Evolutionary conservation across 176 grass and related monocot species (phyloP), one percentile per base, ranked within the genome.

Genomic region (Areca catechu): DNA sequence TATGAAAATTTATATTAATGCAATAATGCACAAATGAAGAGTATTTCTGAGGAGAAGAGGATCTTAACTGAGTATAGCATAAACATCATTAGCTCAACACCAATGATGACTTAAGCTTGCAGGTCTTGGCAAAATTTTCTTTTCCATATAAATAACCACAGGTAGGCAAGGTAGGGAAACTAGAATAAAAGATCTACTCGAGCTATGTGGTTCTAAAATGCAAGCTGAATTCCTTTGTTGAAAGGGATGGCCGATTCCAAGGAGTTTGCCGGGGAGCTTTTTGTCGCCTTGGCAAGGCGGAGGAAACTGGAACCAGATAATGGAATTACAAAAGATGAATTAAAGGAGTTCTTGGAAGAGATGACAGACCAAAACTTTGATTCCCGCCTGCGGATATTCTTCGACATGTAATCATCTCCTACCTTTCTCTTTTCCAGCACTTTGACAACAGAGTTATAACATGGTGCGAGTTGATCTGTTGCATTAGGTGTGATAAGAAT

Each of bases 341-440:
- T 98, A 43, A 77, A 88, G 71, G 84, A 98, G 64, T 98, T 92
- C 56, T 98, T 88, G 94, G 84, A 85, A 73, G 94, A 89, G 71
- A 98, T 98, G 94, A 92, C 88, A 3, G 67, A 92, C 55, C 84
- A 98, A 77, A 98, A 98, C 77, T 98, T 98, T 30, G 88, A 92
- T 71, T 98, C 93, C 1, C 78, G 79, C 15, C 76, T 98, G 28
- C 70, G 81, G 58, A 93, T 98, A 63, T 98, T 98, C 88, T 98
- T 98, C 75, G 94, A 98, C 78, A 98, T 98, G 94, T 92, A 89
- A 71, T 69, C 56, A 7, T 30, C 43, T 24, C 58, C 3, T 20
- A n/a, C 16, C 2, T 27, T 20, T 37, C 28, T 21, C 47, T 71
- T 56, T 28, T 63, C 4, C 30, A 34, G 30, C 30, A 6, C 17